Evolutionary conservation across 1,284 basidiomycete genomes (phyloP).

Genomic region (Inonotus obliquus): DNA sequence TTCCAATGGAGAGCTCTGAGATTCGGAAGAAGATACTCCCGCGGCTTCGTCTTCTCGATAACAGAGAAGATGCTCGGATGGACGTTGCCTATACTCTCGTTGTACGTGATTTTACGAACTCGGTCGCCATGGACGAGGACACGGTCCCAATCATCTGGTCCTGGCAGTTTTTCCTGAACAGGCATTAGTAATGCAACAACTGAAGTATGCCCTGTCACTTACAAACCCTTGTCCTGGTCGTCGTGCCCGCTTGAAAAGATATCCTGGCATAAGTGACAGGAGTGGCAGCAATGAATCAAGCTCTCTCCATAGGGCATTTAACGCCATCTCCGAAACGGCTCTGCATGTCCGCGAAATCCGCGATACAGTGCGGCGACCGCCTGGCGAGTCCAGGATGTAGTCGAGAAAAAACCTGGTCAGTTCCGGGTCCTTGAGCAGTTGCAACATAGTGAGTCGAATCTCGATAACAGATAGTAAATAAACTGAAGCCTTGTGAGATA

Average conservation of each 20-base stretch:
- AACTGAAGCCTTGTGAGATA: neutral
- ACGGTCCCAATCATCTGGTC: conserved; percentile 60
- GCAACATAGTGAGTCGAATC: conserved; percentile 40
- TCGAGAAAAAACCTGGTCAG: conserved; percentile 60
- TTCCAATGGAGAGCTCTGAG: conserved; percentile 67
- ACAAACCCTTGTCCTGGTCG: conserved; percentile 72
- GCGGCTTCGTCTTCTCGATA: conserved; percentile 57
- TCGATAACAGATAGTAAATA: conserved; percentile 29
- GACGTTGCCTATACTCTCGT: conserved; percentile 59
- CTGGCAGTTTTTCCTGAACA: conserved; percentile 51
- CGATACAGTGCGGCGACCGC: conserved; percentile 57
- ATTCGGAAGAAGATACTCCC: conserved; percentile 59
- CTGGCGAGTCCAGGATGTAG: conserved; percentile 59
- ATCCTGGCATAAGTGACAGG: conserved; percentile 61
- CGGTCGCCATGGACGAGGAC: conserved; percentile 60
- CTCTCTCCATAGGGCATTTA: conserved; percentile 69
- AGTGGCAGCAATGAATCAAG: conserved; percentile 70
- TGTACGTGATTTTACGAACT: conserved; percentile 62
- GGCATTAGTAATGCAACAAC: neutral
- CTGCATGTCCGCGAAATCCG: conserved; percentile 70
- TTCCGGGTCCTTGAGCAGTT: conserved; percentile 60
- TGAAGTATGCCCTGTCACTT: conserved; percentile 30
- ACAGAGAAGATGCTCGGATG: conserved; percentile 59
- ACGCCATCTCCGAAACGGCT: conserved; percentile 64
- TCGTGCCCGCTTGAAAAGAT: conserved; percentile 59